phyloP scores from a whole-genome alignment of 192 early-diverging fungal species.

The Coemansia sp. region DNA sequence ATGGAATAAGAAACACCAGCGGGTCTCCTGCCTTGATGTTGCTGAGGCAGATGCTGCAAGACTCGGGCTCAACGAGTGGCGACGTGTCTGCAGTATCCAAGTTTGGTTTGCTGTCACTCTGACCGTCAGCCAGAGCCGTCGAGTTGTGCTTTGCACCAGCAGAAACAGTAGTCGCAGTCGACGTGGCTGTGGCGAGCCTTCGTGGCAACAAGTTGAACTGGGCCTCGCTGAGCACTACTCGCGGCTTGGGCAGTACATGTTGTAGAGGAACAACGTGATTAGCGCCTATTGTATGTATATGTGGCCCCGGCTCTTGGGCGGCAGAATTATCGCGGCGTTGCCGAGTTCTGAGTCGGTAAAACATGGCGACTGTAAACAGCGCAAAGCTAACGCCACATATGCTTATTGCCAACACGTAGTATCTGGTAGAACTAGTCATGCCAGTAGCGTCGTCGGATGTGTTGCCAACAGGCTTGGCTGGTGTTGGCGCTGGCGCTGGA shows the following conservation, averaged over 20 bases:
- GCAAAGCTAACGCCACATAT: conserved; percentile 25
- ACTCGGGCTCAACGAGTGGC: conserved; percentile 17
- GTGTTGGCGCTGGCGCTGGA: background rate
- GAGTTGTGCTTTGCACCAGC: background rate
- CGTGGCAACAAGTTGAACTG: conserved; percentile 49
- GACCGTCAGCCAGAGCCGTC: background rate
- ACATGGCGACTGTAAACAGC: conserved; percentile 20
- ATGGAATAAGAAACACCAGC: conserved; percentile 35
- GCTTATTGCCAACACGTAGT: conserved; percentile 39
- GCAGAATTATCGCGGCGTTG: background rate
- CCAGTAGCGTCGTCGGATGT: background rate
- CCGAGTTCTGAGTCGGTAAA: conserved; percentile 26
- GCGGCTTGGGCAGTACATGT: conserved; percentile 8
- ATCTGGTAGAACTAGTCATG: conserved; percentile 9
- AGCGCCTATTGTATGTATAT: background rate
- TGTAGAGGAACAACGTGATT: background rate
- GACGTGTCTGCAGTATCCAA: background rate
- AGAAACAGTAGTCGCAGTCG: background rate
- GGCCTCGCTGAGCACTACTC: conserved; percentile 28
- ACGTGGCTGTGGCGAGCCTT: conserved; percentile 14
- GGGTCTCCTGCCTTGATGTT: conserved; percentile 25
- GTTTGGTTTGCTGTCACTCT: background rate
- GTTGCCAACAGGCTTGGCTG: background rate
- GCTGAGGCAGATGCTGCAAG: conserved; percentile 40
- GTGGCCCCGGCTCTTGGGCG: background rate